Percentiles rank a stretch among this genome's conserved stretches.
Evolutionary conservation across 139 green algal species (phyloP).

Genomic region (Zygnema circumcarinatum): DNA sequence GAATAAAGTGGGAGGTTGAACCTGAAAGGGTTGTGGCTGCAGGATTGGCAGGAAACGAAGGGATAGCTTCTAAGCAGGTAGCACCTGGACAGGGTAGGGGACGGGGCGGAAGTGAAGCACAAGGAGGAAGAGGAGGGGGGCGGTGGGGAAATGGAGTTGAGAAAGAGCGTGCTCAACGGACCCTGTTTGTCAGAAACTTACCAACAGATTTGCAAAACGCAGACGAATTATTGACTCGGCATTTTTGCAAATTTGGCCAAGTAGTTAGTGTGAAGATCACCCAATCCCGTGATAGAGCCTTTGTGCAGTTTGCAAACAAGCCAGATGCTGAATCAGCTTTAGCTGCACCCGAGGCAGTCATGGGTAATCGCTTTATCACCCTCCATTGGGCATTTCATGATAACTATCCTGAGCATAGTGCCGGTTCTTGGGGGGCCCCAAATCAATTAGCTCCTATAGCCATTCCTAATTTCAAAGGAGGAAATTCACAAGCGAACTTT

Average conservation of each 20-base stretch:
- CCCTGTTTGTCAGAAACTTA: constrained; percentile 51
- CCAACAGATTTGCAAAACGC: constrained; percentile 21
- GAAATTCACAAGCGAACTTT: background rate
- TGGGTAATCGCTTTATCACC: constrained; percentile 59
- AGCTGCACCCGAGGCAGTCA: constrained; percentile 36
- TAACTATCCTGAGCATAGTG: background rate
- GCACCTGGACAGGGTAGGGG: background rate
- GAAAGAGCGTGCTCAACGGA: constrained; percentile 27
- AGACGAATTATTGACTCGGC: constrained; percentile 8
- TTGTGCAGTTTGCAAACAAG: constrained; percentile 47
- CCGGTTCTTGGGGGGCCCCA: background rate
- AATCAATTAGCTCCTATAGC: background rate
- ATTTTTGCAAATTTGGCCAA: constrained; percentile 56
- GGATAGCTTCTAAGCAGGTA: background rate
- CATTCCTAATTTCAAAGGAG: background rate
- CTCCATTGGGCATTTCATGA: constrained; percentile 41
- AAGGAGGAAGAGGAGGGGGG: background rate
- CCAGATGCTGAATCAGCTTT: constrained; percentile 41
- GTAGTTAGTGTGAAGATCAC: constrained; percentile 37
- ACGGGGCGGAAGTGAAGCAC: background rate
- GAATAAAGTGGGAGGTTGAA: background rate
- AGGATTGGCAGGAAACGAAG: background rate
- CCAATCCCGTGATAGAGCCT: constrained; percentile 22
- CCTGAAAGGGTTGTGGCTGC: background rate
- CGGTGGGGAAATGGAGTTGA: background rate